These are phyloP conservation scores for Debaryomyces tyrocola DNA, from an alignment of 805 yeast species.

Conservation along the genomic window DNA sequence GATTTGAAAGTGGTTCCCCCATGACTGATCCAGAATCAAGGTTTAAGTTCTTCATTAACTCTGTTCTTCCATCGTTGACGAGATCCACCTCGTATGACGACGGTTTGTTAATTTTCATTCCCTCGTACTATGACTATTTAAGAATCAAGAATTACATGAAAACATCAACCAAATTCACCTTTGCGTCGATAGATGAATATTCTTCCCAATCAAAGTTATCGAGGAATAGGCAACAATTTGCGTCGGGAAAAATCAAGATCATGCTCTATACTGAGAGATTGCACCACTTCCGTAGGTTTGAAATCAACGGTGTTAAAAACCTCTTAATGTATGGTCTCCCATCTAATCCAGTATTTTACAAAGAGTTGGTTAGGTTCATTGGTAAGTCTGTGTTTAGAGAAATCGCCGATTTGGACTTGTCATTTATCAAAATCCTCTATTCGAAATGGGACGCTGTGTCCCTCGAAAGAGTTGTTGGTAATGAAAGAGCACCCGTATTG, in stretches of 20 bases:
- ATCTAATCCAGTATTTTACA: slow-evolving; percentile 78
- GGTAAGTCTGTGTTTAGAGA: slow-evolving; percentile 61
- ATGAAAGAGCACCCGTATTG: slow-evolving; percentile 64
- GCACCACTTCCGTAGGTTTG: slow-evolving; percentile 87
- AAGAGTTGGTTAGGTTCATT: slow-evolving; percentile 69
- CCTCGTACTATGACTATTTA: slow-evolving; percentile 83
- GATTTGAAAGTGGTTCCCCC: slow-evolving; percentile 60
- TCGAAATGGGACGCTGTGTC: slow-evolving; percentile 78
- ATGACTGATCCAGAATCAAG: slow-evolving; percentile 77
- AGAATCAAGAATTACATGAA: slow-evolving; percentile 72
- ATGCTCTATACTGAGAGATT: slow-evolving; percentile 91
- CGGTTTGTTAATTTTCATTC: slow-evolving; percentile 80
- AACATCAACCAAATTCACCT: slow-evolving; percentile 59
- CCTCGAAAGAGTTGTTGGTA: slow-evolving; percentile 83
- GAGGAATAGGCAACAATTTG: slow-evolving; percentile 69
- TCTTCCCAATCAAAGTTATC: slow-evolving; percentile 69
- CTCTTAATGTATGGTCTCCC: slow-evolving; percentile 84
- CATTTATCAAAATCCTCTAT: slow-evolving; percentile 58
- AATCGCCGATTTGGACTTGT: slow-evolving; percentile 45
- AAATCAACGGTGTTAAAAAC: slow-evolving; percentile 79
- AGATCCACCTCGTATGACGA: slow-evolving; percentile 59
- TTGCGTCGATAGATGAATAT: slow-evolving; percentile 82
- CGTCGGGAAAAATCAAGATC: slow-evolving; percentile 58
- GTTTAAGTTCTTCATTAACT: slow-evolving; percentile 75
- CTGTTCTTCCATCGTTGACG: slow-evolving; percentile 69